phyloP scores from a whole-genome alignment of 305 asterid genomes.

The Ajuga reptans region DNA sequence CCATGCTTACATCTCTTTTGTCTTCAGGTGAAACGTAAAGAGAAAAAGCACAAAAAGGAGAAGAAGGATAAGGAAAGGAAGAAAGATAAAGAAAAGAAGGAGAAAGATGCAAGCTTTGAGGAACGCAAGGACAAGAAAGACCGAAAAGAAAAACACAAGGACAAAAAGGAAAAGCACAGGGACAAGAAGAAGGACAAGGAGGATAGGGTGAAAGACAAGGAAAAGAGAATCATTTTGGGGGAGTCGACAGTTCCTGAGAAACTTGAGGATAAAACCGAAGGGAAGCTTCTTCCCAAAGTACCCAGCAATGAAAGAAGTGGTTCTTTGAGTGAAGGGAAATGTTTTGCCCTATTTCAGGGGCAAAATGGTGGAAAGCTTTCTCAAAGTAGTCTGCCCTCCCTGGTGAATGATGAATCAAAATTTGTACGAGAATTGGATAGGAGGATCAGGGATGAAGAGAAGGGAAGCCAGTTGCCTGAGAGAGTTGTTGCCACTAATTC shows the following conservation, averaged over 20 bases:
- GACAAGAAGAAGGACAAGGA: conserved; percentile 48
- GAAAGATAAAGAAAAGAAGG: conserved; percentile 47
- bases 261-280: conserved; percentile 32
- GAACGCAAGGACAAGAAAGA: conserved; percentile 56
- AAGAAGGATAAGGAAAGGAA: conserved; percentile 55
- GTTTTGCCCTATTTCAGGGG: conserved; percentile 25
- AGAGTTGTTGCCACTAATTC: conserved; percentile 19
- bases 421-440: conserved; percentile 48
- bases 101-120: conserved; percentile 43
- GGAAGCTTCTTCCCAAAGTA: conserved; percentile 30
- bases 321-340: conserved; percentile 28
- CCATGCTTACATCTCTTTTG: conserved; percentile 14
- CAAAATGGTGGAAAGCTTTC: conserved; percentile 39
- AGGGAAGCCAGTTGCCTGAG: conserved; percentile 40
- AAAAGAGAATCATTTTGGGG: conserved; percentile 57
- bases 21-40: conserved; percentile 55
- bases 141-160: conserved; percentile 44
- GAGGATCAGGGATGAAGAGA: conserved; percentile 49
- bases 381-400: conserved; percentile 24
- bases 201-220: conserved; percentile 45
- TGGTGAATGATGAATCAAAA: conserved; percentile 37
- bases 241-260: conserved; percentile 42
- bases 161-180: conserved; percentile 46
- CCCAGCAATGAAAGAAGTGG: conserved; percentile 26
- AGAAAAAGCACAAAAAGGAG: conserved; percentile 57